Conservation (phyloP, 2,329 filamentous ascomycete species). For the Botrytis aclada region DNA sequence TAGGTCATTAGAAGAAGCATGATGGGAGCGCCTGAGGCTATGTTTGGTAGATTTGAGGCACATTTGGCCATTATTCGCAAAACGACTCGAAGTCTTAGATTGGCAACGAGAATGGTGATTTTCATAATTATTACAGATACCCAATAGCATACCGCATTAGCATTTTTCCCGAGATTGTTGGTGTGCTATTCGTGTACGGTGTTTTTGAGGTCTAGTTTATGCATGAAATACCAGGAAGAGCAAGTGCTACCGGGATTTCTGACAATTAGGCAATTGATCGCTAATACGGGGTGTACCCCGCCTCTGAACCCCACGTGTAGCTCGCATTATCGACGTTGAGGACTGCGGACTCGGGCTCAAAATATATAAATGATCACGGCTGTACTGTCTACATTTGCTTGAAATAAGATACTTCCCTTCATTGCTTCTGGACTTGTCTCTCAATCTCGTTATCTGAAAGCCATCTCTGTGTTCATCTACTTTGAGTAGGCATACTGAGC, state of each 20-base stretch:
- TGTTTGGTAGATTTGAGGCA: neutral
- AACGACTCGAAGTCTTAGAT: neutral
- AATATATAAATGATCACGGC: neutral
- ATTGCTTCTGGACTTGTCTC: neutral
- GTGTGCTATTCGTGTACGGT: neutral
- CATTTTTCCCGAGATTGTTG: neutral
- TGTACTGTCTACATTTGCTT: neutral
- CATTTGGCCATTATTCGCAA: neutral
- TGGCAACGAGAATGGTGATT: neutral
- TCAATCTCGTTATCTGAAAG: neutral
- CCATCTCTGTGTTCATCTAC: neutral
- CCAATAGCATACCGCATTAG: conserved; percentile 1
- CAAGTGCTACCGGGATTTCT: neutral
- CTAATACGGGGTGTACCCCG: neutral
- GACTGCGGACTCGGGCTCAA: neutral
- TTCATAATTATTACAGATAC: neutral
- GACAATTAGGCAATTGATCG: neutral
- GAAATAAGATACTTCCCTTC: neutral
- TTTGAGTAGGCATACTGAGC: neutral
- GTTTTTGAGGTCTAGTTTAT: neutral
- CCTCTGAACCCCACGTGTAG: neutral
- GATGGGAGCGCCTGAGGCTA: neutral
- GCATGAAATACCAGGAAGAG: neutral
- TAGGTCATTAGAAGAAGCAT: neutral
- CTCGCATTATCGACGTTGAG: neutral